Base-by-base conservation (phyloP, 2,329 filamentous ascomycete species). In the Aureobasidium sp. region DNA sequence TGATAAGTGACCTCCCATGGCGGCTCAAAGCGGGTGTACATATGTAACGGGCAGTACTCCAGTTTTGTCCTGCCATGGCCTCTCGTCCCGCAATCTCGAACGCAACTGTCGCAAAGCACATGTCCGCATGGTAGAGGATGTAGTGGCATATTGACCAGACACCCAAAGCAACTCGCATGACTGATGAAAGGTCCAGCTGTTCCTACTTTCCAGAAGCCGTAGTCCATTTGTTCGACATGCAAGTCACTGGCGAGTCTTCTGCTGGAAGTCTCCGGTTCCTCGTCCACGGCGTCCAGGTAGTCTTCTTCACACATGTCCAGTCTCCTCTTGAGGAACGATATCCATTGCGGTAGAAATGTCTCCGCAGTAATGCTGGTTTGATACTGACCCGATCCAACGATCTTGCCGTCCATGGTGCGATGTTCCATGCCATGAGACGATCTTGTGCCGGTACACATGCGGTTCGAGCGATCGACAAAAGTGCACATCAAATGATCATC, bases 101-200 rank as follows among this genome's bases (percentile, higher is more conserved):
- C 64, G 63, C 77, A 79, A 38, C 68, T 65, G 8, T 71, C 73
- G 64, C 77, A 79, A 0, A 80, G 62, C 3, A 79, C 70, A 64
- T 80, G 78, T 0, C 77, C 77, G 60, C 77, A 80, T 4, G 73
- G 72, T 1, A 80, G 66, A 1, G 70, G 65, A 62, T 79, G 74
- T 61, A 78, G 71, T 1, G 78, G 74, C 2, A 73, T 67, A 46
- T 74, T 72, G 60, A 75, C 71, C 23, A 80, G 66, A 62, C 78
- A 81, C 55, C 72, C 76, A 61, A 79, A 78, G 61, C 78, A 81
- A 1, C 74, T 74, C 0, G 73, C 68, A 62, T 78, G 77, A 40
- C 73, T 78, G 17, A 74, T 67, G 49, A 74, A 70, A 63, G 54
- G 69, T 66, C 57, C 69, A 68, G 51, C 64, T 61, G 60, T 25